Evolutionary conservation across 2,329 filamentous ascomycete species (phyloP).

Genomic region (Venturia nashicola): DNA sequence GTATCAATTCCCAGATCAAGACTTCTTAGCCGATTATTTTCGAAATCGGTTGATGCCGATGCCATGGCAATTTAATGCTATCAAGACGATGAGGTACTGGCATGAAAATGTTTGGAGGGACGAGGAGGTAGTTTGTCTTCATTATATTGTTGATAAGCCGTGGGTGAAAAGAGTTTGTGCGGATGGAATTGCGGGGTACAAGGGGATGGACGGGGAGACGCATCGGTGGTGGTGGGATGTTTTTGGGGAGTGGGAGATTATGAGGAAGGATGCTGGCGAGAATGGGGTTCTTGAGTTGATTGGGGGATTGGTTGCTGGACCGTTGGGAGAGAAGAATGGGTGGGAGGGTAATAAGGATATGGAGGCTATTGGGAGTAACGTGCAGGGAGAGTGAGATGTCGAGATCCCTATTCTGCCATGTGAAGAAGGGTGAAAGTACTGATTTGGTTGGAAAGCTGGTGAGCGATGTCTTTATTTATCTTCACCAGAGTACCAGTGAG

Average conservation of each 20-base stretch:
- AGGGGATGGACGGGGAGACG: slow-evolving; percentile 38
- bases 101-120: slow-evolving; percentile 39
- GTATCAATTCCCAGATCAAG: slow-evolving; percentile 42
- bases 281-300: slow-evolving; percentile 9
- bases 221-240: slow-evolving; percentile 42
- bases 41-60: slow-evolving; percentile 30
- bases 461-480: too few relatives aligned
- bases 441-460: too few relatives aligned
- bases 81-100: slow-evolving; percentile 44
- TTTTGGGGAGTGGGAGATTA: slow-evolving; percentile 28
- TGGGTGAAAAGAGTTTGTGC: slow-evolving; percentile 33
- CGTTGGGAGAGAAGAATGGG: not conserved
- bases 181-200: slow-evolving; percentile 35
- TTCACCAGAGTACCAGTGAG: too few relatives aligned
- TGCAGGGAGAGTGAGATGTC: not conserved
- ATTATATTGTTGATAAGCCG: slow-evolving; percentile 46
- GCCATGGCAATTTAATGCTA: slow-evolving; percentile 39
- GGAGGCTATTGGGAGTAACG: slow-evolving; percentile 3
- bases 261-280: slow-evolving; percentile 16
- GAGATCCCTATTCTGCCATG: too few relatives aligned
- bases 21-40: slow-evolving; percentile 40
- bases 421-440: too few relatives aligned
- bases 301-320: not conserved
- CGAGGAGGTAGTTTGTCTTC: slow-evolving; percentile 33
- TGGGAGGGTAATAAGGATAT: slow-evolving; percentile 1